These are phyloP conservation scores for Flagelloscypha sp. DNA, from an alignment of 768 basidiomycete genomes.

Conservation along the genomic window DNA sequence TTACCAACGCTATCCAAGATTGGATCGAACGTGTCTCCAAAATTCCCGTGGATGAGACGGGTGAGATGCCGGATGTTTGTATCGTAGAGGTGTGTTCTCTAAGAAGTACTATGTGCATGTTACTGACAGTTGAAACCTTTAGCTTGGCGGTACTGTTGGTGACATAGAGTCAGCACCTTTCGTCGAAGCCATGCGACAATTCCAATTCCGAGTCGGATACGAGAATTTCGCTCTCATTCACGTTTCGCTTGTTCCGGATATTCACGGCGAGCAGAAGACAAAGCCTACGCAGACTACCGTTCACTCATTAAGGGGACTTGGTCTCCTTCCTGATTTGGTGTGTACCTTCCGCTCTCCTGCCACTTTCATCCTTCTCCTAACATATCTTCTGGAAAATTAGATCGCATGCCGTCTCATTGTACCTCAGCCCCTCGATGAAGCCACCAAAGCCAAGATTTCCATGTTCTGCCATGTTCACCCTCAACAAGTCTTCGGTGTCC, in stretches of 20 bases:
- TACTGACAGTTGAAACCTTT: too few relatives aligned
- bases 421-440: slow-evolving; percentile 66
- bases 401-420: slow-evolving; percentile 88
- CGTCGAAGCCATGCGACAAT: slow-evolving; percentile 98
- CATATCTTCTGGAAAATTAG: slow-evolving; percentile 34
- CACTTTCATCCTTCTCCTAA: slow-evolving; percentile 1
- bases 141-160: slow-evolving; percentile 97
- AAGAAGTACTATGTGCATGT: too few relatives aligned
- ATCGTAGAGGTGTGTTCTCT: slow-evolving; percentile 73
- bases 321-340: slow-evolving; percentile 87
- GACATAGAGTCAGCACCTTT: slow-evolving; percentile 99
- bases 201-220: slow-evolving; percentile 95
- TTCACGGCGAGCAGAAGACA: slow-evolving; percentile 98
- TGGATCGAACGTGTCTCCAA: slow-evolving; percentile 96
- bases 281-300: slow-evolving; percentile 98
- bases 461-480: slow-evolving; percentile 97
- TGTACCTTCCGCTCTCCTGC: slow-evolving; percentile 18
- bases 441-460: slow-evolving; percentile 92
- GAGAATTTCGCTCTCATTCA: slow-evolving; percentile 97
- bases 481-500: slow-evolving; percentile 89
- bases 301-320: slow-evolving; percentile 85
- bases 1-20: slow-evolving; percentile 96
- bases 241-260: slow-evolving; percentile 95
- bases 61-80: slow-evolving; percentile 90
- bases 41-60: slow-evolving; percentile 91